These are phyloP conservation scores for Ettlia oleoabundans DNA, from an alignment of 139 green algal species.

Conservation along the genomic window DNA sequence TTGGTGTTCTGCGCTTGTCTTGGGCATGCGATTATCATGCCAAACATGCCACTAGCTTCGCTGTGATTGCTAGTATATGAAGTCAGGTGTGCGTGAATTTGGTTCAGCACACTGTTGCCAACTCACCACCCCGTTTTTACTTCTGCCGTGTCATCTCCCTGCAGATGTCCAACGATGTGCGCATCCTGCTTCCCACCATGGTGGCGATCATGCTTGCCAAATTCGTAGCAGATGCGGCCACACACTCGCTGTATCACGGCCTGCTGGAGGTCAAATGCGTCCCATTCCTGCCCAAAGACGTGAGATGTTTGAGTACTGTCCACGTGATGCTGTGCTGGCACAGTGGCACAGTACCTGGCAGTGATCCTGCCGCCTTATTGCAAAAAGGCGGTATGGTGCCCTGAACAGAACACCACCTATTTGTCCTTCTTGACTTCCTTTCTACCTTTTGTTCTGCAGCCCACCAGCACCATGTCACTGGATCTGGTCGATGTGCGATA, in stretches of 20 bases:
- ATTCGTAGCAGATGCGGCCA: conserved; percentile 79
- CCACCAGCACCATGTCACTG: conserved; percentile 41
- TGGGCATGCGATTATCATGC: too few relatives aligned
- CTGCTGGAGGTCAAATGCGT: conserved; percentile 87
- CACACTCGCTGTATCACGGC: conserved; percentile 83
- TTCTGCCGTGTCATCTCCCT: background rate
- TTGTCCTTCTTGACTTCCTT: background rate
- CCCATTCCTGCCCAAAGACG: conserved; percentile 73
- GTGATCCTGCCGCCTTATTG: too few relatives aligned
- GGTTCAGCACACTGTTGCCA: background rate
- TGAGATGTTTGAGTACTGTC: background rate
- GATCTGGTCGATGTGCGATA: conserved; percentile 69
- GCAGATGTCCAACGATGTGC: conserved; percentile 82
- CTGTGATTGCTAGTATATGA: too few relatives aligned
- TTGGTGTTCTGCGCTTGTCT: too few relatives aligned
- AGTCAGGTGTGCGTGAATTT: too few relatives aligned
- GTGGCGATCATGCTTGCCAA: conserved; percentile 86
- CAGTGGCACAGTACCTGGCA: background rate
- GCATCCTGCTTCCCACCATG: conserved; percentile 90
- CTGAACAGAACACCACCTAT: too few relatives aligned
- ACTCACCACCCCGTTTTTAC: background rate
- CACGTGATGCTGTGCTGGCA: background rate
- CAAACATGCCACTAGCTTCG: too few relatives aligned
- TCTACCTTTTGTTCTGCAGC: background rate
- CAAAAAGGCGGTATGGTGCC: too few relatives aligned